phyloP scores from a whole-genome alignment of 495 filamentous ascomycete species.

The Talaromyces proteolyticus region DNA sequence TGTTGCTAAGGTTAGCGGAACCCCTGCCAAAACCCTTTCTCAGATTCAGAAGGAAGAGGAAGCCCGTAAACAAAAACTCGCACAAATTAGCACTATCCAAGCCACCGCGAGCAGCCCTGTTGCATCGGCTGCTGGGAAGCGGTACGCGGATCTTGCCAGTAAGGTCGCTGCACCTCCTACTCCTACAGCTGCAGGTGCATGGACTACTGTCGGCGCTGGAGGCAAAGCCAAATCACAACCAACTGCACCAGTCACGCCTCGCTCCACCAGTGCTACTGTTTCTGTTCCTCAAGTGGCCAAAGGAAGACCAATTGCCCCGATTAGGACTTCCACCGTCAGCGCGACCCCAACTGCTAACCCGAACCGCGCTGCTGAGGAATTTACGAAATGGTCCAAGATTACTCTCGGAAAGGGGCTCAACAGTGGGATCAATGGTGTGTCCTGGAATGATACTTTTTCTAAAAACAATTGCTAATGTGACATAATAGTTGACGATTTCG shows the following conservation, averaged over 20 bases:
- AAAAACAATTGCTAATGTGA: constrained; percentile 21
- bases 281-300: constrained; percentile 34
- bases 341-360: constrained; percentile 33
- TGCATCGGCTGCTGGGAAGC: constrained; percentile 60
- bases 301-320: constrained; percentile 31
- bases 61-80: constrained; percentile 67
- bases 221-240: constrained; percentile 79
- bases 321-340: constrained; percentile 30
- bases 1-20: constrained; percentile 50
- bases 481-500: constrained; percentile 70
- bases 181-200: constrained; percentile 51
- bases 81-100: constrained; percentile 49
- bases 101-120: constrained; percentile 45
- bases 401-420: constrained; percentile 60
- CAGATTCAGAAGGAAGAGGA: constrained; percentile 98
- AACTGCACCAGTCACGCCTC: constrained; percentile 47
- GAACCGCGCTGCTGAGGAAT: constrained; percentile 72
- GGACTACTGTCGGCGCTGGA: constrained; percentile 94
- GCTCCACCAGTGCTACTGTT: constrained; percentile 47
- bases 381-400: constrained; percentile 83
- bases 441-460: constrained; percentile 3
- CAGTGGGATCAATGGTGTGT: constrained; percentile 53
- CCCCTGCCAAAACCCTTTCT: constrained; percentile 71
- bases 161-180: constrained; percentile 46
- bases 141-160: constrained; percentile 92